Conservation (phyloP, 2,329 filamentous ascomycete species). For the Monilinia fructigena region DNA sequence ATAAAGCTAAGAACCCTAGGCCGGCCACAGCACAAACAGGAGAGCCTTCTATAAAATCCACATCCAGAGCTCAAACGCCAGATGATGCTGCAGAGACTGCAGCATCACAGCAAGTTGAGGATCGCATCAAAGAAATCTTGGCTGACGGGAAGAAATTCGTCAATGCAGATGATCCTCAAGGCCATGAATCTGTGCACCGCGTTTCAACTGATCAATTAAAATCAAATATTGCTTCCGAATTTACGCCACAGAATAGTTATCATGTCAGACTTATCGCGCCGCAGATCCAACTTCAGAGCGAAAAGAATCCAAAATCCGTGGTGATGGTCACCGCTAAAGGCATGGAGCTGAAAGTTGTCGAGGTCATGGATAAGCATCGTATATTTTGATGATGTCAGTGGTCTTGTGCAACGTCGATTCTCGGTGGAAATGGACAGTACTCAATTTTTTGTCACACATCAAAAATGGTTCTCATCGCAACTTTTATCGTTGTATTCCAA, state of each 20-base stretch:
- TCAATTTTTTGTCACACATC: constrained; percentile 95
- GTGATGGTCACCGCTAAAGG: constrained; percentile 94
- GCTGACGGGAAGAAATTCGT: constrained; percentile 83
- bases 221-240: constrained; percentile 81
- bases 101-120: constrained; percentile 66
- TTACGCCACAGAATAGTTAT: constrained; percentile 88
- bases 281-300: constrained; percentile 96
- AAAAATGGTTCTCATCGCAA: constrained; percentile 82
- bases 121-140: constrained; percentile 81
- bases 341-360: constrained; percentile 96
- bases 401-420: constrained; percentile 91
- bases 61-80: constrained; percentile 32
- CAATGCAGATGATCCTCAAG: constrained; percentile 57
- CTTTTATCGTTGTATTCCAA: constrained; percentile 91
- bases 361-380: constrained; percentile 95
- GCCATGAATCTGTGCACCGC: constrained; percentile 40
- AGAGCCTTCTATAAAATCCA: constrained; percentile 28
- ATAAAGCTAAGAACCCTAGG: constrained; percentile 50
- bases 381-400: constrained; percentile 90
- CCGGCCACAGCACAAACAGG: constrained; percentile 39
- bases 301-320: constrained; percentile 97
- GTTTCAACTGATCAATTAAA: constrained; percentile 60
- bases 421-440: constrained; percentile 95
- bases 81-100: constrained; percentile 25
- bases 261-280: constrained; percentile 93